phyloP scores from a whole-genome alignment of 208 protist genomes.

The Strigomonas oncopelti region DNA sequence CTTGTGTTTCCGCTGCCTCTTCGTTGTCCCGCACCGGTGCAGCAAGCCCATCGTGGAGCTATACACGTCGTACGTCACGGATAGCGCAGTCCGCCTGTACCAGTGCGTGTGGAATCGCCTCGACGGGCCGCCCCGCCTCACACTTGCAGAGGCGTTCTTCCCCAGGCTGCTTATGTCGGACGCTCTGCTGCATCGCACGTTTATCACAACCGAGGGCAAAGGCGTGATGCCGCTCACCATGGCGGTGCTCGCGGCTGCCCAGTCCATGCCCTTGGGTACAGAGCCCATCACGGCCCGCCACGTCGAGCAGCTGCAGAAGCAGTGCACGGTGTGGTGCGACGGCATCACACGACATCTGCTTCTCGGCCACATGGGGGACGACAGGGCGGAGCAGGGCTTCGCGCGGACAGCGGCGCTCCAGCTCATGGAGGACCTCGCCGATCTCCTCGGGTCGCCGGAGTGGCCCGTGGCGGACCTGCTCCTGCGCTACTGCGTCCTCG shows the following conservation, averaged over 20 bases:
- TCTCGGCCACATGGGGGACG: slow-evolving; percentile 13
- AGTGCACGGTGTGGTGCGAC: slow-evolving; percentile 51
- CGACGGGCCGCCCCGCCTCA: slow-evolving; percentile 31
- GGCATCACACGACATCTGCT: slow-evolving; percentile 46
- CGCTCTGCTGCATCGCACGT: slow-evolving; percentile 33
- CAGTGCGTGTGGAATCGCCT: slow-evolving; percentile 69
- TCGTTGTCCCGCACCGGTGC: slow-evolving; percentile 30
- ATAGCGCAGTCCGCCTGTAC: slow-evolving; percentile 54
- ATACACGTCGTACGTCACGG: slow-evolving; percentile 59
- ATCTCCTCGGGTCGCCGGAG: slow-evolving; percentile 61
- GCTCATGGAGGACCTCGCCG: slow-evolving; percentile 70
- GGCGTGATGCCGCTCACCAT: slow-evolving; percentile 58
- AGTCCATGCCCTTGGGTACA: slow-evolving; percentile 44
- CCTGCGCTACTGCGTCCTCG: slow-evolving; percentile 46
- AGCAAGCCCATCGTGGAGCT: slow-evolving; percentile 28
- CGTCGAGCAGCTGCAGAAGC: slow-evolving; percentile 44
- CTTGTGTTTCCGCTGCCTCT: slow-evolving; percentile 58
- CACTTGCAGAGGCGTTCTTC: slow-evolving; percentile 45
- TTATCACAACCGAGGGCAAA: slow-evolving; percentile 27
- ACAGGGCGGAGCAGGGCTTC: slow-evolving; percentile 38
- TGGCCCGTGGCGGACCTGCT: slow-evolving; percentile 75
- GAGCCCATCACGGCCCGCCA: slow-evolving; percentile 14
- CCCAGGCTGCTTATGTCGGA: slow-evolving; percentile 39
- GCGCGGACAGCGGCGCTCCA: slow-evolving; percentile 31
- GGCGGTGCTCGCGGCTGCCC: slow-evolving; percentile 64